Base-by-base conservation (phyloP, 805 yeast genomes). In the Yarrowia osloensis region DNA sequence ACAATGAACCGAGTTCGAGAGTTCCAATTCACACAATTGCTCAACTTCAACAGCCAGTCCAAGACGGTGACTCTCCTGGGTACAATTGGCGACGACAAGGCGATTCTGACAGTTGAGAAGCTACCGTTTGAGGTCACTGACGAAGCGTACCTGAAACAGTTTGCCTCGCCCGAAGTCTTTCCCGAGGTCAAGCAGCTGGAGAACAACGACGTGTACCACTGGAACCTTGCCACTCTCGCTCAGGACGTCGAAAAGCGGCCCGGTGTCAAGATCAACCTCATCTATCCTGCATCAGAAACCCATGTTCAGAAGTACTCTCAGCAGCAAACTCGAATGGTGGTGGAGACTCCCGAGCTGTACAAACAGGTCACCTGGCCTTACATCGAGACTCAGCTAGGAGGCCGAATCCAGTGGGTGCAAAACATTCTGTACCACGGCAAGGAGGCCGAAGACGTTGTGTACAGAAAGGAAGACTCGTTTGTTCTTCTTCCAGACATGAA, bases 401-500 rank as follows among this genome's bases (percentile, higher is more conserved):
- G 86, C 61, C 79, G 97, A 61, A 80, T 94, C 55, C 85, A 89
- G 73, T 94, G 99, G 99, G 98, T 95, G 2, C 81, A 85, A 69
- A 93, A 92, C 72, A 94, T 94, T 66, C 78, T 95, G 52, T 84
- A 82, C 74, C 83, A 90, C 57, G 96, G 93, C 3, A 91, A 88
- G 26, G 99, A 94, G 76, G 82, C 91, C 0, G 98, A 93, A 37
- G 78, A 91, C 22, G 86, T 94, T n/a, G 81, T 92, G 1, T 83
- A 81, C 71, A 86, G 88, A 62, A 88, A 91, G 69, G 84, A 85
- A 33, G 84, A 84, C 22, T 73, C 77, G 13, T 91, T 90, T 73
- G 85, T 92, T 5, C 77, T 95, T 54, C 80, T 93, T 47, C 98
- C 98, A 0, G 98, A 94, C 77, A 90, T 94, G 96, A 93, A 93